Conservation (phyloP, 106 monocot species). For the Dendrobium nobile region DNA sequence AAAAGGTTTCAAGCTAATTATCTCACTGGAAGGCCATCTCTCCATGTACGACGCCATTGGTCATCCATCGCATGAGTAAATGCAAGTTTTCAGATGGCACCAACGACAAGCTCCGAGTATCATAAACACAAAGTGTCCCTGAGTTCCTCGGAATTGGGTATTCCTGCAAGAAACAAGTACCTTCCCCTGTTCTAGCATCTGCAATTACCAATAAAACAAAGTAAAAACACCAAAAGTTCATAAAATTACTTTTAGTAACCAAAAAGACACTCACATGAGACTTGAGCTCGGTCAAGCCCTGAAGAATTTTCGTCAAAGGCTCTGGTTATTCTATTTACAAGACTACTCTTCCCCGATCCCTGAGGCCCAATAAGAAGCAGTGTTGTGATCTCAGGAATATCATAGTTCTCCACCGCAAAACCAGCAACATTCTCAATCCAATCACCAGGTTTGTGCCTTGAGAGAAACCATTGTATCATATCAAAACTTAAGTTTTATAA, state of each 20-base stretch:
- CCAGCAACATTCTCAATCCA: slow-evolving; percentile 33
- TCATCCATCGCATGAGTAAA: slow-evolving; percentile 50
- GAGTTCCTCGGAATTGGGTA: slow-evolving; percentile 54
- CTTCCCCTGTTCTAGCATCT: not conserved
- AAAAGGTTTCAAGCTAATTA: not conserved
- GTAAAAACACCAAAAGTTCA: not conserved
- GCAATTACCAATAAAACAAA: not conserved
- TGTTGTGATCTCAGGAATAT: slow-evolving; percentile 37
- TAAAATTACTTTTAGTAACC: too few relatives aligned
- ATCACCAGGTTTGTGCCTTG: slow-evolving; percentile 44
- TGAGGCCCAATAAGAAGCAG: slow-evolving; percentile 48
- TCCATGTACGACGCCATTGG: slow-evolving; percentile 38
- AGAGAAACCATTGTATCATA: not conserved
- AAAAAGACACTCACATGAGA: slow-evolving; percentile 21
- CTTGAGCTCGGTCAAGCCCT: slow-evolving; percentile 32
- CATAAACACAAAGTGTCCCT: slow-evolving; percentile 48
- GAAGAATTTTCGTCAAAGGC: slow-evolving; percentile 30
- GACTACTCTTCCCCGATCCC: slow-evolving; percentile 49
- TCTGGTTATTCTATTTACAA: slow-evolving; percentile 43
- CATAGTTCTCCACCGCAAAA: slow-evolving; percentile 10
- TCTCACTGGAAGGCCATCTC: slow-evolving; percentile 33
- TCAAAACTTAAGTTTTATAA: not conserved
- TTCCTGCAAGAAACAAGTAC: slow-evolving; percentile 43
- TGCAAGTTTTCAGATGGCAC: slow-evolving; percentile 27
- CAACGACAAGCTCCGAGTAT: slow-evolving; percentile 34